Percentiles rank a stretch among this genome's conserved stretches.
Conservation (phyloP, 2,329 filamentous ascomycete genomes). For the Ascochyta clinopodiicola region DNA sequence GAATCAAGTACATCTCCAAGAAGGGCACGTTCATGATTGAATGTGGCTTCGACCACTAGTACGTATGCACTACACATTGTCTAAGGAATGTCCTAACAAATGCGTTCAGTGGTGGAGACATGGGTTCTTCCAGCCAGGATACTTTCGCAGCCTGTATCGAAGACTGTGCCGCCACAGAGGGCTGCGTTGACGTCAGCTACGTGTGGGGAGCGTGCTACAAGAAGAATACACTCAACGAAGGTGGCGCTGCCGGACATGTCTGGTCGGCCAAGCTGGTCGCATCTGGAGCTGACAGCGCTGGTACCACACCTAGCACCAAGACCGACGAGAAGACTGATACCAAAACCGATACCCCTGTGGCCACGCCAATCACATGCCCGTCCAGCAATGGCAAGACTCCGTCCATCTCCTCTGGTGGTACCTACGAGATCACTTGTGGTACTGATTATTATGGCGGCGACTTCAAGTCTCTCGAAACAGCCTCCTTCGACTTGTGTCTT, state of each 20-base stretch:
- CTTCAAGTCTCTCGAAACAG: conserved; percentile 10
- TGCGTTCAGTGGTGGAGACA: conserved; percentile 4
- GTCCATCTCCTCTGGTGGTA: conserved; percentile 9
- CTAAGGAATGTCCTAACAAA: not conserved
- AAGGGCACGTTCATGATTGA: conserved; percentile 12
- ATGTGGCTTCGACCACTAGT: conserved; percentile 14
- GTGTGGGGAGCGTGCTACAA: conserved; percentile 14
- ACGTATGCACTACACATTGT: not conserved
- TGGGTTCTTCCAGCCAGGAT: conserved; percentile 7
- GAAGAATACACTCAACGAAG: conserved; percentile 11
- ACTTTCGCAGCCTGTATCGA: conserved; percentile 15
- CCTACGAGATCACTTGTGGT: conserved; percentile 14
- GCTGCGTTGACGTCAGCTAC: conserved; percentile 14
- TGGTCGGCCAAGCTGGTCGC: conserved; percentile 11
- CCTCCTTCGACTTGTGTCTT: conserved; percentile 11
- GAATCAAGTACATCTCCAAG: conserved; percentile 10
- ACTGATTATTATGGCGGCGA: conserved; percentile 9
- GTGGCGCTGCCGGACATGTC: conserved; percentile 6
- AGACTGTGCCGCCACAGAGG: conserved; percentile 8
- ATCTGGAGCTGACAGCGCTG: conserved; percentile 1
- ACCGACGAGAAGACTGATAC: not conserved
- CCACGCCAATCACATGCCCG: conserved; percentile 6
- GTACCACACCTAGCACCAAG: not conserved
- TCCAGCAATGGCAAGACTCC: conserved; percentile 9
- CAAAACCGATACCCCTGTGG: not conserved